Percentiles rank a stretch among this genome's conserved stretches.
Evolutionary conservation across 169 alveolate species (phyloP).

Genomic region (Babesia sp.): DNA sequence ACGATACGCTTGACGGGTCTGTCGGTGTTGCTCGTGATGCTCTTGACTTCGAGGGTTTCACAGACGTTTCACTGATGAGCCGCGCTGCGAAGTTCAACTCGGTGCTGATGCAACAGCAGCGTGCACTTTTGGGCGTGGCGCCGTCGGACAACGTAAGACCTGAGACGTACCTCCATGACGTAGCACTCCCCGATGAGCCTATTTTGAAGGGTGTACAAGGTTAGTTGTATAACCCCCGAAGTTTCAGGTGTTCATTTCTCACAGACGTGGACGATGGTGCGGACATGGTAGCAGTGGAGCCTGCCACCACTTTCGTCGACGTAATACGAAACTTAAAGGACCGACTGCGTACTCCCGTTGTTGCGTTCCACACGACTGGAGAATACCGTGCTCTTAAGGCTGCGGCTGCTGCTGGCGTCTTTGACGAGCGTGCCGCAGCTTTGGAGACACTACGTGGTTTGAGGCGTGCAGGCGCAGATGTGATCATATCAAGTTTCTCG

Average conservation of each 20-base stretch:
- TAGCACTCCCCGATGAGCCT: constrained; percentile 22
- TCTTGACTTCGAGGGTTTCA: constrained; percentile 58
- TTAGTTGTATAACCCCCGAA: neutral
- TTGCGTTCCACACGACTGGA: constrained; percentile 72
- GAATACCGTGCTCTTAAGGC: constrained; percentile 73
- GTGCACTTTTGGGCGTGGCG: constrained; percentile 14
- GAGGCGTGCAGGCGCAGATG: constrained; percentile 87
- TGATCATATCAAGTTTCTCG: constrained; percentile 83
- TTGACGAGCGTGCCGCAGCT: constrained; percentile 78
- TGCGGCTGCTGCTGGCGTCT: constrained; percentile 58
- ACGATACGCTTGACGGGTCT: constrained; percentile 49
- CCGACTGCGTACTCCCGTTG: constrained; percentile 57
- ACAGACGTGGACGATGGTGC: constrained; percentile 73
- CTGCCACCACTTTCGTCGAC: constrained; percentile 69
- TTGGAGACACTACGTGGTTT: constrained; percentile 80
- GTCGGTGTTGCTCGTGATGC: constrained; percentile 50
- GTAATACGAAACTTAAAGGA: constrained; percentile 60
- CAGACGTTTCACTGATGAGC: constrained; percentile 54
- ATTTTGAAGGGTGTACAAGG: constrained; percentile 34
- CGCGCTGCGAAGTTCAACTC: constrained; percentile 54
- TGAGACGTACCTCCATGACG: constrained; percentile 51
- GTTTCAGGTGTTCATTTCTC: neutral
- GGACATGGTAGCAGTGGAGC: constrained; percentile 73
- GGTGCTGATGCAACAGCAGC: constrained; percentile 7
- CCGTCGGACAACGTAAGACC: constrained; percentile 38